These are phyloP conservation scores for Calonectria honghensis DNA, from an alignment of 2,329 filamentous ascomycete genomes.

Conservation along the genomic window DNA sequence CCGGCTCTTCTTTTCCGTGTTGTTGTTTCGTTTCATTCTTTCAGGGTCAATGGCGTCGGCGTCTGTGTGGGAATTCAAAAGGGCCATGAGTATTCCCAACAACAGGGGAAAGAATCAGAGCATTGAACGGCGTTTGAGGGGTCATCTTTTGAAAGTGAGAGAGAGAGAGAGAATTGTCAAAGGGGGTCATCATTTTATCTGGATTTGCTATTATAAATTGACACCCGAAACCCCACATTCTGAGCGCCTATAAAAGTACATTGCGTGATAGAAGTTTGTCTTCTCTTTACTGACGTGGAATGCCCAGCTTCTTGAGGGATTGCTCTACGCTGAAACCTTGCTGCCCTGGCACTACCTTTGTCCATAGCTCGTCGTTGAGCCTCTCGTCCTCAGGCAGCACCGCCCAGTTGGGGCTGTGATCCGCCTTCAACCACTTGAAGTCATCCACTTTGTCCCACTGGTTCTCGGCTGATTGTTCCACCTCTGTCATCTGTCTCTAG, in stretches of 20 bases:
- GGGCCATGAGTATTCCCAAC: conserved; percentile 14
- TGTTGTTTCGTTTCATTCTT: background rate
- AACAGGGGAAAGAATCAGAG: conserved; percentile 23
- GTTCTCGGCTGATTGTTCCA: conserved; percentile 69
- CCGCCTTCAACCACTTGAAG: conserved; percentile 96
- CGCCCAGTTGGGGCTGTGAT: conserved; percentile 91
- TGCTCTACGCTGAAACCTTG: conserved; percentile 78
- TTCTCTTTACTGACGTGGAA: conserved; percentile 53
- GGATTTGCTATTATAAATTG: conserved; percentile 41
- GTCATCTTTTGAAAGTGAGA: conserved; percentile 24
- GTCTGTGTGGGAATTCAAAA: conserved; percentile 13
- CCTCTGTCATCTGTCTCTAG: conserved; percentile 51
- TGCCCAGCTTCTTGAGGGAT: conserved; percentile 74
- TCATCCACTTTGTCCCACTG: conserved; percentile 95
- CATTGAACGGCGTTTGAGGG: conserved; percentile 44
- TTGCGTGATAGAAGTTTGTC: conserved; percentile 7
- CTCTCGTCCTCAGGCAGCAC: conserved; percentile 77
- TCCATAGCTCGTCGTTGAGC: conserved; percentile 80
- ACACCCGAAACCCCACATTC: conserved; percentile 34
- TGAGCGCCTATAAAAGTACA: conserved; percentile 26
- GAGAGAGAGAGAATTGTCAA: conserved; percentile 13
- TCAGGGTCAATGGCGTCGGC: conserved; percentile 31
- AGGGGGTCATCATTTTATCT: conserved; percentile 39
- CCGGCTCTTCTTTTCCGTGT: no score
- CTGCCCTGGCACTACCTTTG: conserved; percentile 78